Base-by-base conservation (phyloP, 179 eudicot genomes). In the Patellifolia procumbens region DNA sequence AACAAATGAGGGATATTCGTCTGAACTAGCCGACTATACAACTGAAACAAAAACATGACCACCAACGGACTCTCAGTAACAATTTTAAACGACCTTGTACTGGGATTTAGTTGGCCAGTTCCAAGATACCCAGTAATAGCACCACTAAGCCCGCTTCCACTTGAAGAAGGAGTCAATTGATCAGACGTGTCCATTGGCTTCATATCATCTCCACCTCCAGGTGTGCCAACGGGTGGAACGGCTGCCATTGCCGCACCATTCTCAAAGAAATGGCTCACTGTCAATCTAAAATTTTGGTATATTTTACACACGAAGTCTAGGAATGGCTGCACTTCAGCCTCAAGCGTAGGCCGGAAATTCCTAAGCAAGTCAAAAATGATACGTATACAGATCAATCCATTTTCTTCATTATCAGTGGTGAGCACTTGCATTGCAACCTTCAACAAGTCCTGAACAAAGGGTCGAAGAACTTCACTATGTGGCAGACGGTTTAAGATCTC, bases 51-150 rank as follows among this genome's bases (percentile, higher is more conserved):
- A 86, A 94, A 94, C 98, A 94, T 94, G 79, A 92, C 98, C 80
- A 94, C 97, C 91, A 94, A 68, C 0, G 98, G 98, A 76, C 96
- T 94, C 88, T 94, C 98, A 0, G 98, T 94, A 77, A 94, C 96
- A 76, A 94, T 84, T 86, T 92, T 94, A 77, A 94, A 94, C 24
- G 98, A 94, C 64, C 94, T 81, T 2, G 97, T 92, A 74, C 97
- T 94, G 34, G 98, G 94, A 83, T 94, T 94, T 39, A 94, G 94
- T 82, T 91, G 94, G 35, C 91, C 92, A 17, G 90, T 76, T 53
- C 93, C 98, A 80, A 75, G 86, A 81, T 86, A 86, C 15, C 84
- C 87, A 63, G 78, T 75, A 26, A 84, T 46, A 28, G 80, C 83
- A 70, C 88, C 88, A 67, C 76, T 62, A 64, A 80, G 70, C 61